Percentiles rank a stretch among this genome's conserved stretches.
phyloP scores from a whole-genome alignment of 2,329 filamentous ascomycete species.

The Pleochaeta shiraiana region DNA sequence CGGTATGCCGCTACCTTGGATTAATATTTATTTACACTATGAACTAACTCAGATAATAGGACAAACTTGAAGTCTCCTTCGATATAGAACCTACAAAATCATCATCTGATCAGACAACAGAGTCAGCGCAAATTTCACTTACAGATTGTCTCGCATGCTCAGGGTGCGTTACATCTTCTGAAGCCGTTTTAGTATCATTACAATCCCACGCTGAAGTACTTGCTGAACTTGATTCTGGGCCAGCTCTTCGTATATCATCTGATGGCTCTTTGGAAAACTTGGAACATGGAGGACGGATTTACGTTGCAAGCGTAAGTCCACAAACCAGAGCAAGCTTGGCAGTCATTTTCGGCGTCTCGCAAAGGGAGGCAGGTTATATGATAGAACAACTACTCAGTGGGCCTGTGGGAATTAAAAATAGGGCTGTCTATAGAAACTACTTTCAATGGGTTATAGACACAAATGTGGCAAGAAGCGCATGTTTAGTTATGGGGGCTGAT shows the following conservation, averaged over 20 bases:
- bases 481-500: constrained; percentile 57
- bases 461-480: constrained; percentile 59
- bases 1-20: no score
- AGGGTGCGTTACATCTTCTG: constrained; percentile 90
- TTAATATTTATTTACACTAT: neutral
- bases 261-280: constrained; percentile 25
- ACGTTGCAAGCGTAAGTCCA: constrained; percentile 81
- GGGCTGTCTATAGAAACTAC: constrained; percentile 49
- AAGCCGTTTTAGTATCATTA: constrained; percentile 86
- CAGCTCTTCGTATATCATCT: constrained; percentile 19
- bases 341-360: constrained; percentile 55
- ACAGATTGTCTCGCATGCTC: constrained; percentile 97
- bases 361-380: constrained; percentile 57
- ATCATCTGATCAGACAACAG: no score
- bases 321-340: constrained; percentile 80
- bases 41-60: constrained; percentile 7
- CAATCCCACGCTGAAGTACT: constrained; percentile 90
- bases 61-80: constrained; percentile 65
- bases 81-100: constrained; percentile 37
- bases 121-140: constrained; percentile 83
- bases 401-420: constrained; percentile 40
- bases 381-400: constrained; percentile 60
- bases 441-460: constrained; percentile 89
- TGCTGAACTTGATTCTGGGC: constrained; percentile 49
- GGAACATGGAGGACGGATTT: constrained; percentile 45